A percentile compares a stretch with the other conserved stretches of the same genome.
Evolutionary conservation across 1,284 basidiomycete genomes (phyloP).

Genomic region (Trichosporon sp.): DNA sequence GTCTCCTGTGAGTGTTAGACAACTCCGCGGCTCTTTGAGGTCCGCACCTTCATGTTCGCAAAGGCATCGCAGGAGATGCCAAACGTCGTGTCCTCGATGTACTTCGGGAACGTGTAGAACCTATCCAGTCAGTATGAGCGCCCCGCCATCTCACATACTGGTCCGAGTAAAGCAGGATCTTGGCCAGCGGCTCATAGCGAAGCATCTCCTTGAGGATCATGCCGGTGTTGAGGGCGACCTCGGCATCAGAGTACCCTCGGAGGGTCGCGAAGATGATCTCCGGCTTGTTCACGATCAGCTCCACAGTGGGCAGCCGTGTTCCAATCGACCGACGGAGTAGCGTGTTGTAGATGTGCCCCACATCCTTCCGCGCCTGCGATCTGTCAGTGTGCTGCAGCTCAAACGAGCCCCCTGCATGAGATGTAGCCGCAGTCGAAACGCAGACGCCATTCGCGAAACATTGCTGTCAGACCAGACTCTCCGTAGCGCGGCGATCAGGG

Average conservation of each 20-base stretch:
- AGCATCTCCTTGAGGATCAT: slow-evolving; percentile 98
- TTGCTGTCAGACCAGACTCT: not conserved
- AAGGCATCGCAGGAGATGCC: slow-evolving; percentile 98
- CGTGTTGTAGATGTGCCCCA: slow-evolving; percentile 93
- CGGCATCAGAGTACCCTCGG: slow-evolving; percentile 86
- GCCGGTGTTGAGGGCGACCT: slow-evolving; percentile 93
- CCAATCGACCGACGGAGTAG: slow-evolving; percentile 94
- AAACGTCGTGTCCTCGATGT: slow-evolving; percentile 96
- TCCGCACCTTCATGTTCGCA: slow-evolving; percentile 72
- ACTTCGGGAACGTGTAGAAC: slow-evolving; percentile 94
- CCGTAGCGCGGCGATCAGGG: not conserved
- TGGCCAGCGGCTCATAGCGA: slow-evolving; percentile 82
- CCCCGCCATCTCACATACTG: slow-evolving; percentile 57
- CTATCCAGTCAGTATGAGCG: slow-evolving; percentile 50
- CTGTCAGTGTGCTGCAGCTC: too few species aligned
- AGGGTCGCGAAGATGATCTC: slow-evolving; percentile 85
- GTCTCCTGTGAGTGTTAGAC: slow-evolving; percentile 57
- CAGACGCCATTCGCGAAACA: not conserved
- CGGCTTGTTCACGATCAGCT: slow-evolving; percentile 77
- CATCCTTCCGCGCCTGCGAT: slow-evolving; percentile 67
- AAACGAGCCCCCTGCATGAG: not conserved
- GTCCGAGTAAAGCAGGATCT: slow-evolving; percentile 86
- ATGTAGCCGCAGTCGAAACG: not conserved
- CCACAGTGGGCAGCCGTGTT: slow-evolving; percentile 85
- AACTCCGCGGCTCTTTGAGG: not conserved